Base-by-base conservation (phyloP, 2,329 filamentous ascomycete genomes). In the Cryoendolithus antarcticus region DNA sequence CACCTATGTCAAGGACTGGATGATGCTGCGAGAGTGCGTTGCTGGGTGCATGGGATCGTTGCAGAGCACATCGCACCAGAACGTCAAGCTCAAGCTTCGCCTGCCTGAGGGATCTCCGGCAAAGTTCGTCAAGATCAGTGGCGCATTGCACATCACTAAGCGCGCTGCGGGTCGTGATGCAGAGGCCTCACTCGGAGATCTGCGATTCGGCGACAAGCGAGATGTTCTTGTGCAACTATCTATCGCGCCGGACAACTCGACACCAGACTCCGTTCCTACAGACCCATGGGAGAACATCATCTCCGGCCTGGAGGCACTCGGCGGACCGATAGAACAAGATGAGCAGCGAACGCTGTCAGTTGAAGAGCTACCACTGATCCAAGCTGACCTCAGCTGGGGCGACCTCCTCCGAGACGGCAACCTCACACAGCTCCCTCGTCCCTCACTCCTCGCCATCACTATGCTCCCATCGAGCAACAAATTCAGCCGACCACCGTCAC, bases 1-100 rank as follows among this genome's bases (percentile, higher is more conserved):
- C 57, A 93, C 86, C 1, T 98, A 96, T 54, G 88, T 98, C 50
- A 98, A 96, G 64, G 91, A 98, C 61, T 98, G 91, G 91, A 96
- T 96, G 89, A 98, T 96, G 89, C 73, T 98, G 29, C 81, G 91
- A 21, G 91, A 98, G 61, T 96, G 91, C 59, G 72, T 95, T 33
- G 91, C 88, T 15, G 91, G 91, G 32, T 96, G 89, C 54, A 68
- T 98, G 21, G 91, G 91, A 34, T 80, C 86, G 9, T 74, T 96
- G 57, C 91, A 98, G 61, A 86, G 85, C 2, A 80, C 86, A 21
- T 96, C 91, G n/a, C 91, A 98, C 59, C 91, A 96, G 59, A 96
- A 96, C 55, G 91, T 93, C 41, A 95, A 93, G 67, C 72, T 98
- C 39, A 94, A 93, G 67, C 75, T 98, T 41, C 84, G 85, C 51